phyloP scores from a whole-genome alignment of 495 filamentous ascomycete genomes.

The Jackrogersella multiformis region DNA sequence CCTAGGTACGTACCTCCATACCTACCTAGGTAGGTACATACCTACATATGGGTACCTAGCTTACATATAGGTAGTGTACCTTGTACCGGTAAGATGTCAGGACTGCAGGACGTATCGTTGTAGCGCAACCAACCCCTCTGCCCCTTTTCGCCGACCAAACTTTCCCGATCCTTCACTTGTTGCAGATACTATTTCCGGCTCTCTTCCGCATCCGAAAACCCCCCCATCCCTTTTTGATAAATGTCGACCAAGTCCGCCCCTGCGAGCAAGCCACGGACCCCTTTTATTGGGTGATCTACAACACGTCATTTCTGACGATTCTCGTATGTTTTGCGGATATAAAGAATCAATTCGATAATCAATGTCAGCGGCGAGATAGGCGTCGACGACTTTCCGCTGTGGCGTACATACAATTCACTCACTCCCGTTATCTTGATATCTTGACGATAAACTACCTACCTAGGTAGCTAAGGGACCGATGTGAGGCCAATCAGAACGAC shows the following conservation, averaged over 20 bases:
- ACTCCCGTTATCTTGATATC: constrained; percentile 1
- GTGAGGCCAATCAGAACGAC: constrained; percentile 7
- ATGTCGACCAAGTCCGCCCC: constrained; percentile 3
- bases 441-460: not conserved
- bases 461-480: not conserved
- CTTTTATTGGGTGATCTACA: constrained; percentile 24
- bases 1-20: not conserved
- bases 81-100: too few relatives aligned
- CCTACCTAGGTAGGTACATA: too few relatives aligned
- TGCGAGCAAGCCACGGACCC: constrained; percentile 6
- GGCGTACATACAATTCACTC: constrained; percentile 1
- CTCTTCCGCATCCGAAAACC: constrained; percentile 23
- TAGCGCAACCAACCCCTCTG: too few relatives aligned
- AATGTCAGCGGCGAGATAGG: constrained; percentile 24
- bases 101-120: not conserved
- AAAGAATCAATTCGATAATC: constrained; percentile 18
- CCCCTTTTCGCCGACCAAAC: constrained; percentile 25
- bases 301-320: constrained; percentile 35
- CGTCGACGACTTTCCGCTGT: constrained; percentile 12
- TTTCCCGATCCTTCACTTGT: constrained; percentile 26
- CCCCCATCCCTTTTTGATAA: too few relatives aligned
- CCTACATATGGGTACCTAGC: not conserved
- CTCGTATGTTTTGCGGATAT: constrained; percentile 38
- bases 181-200: constrained; percentile 28
- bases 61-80: not conserved